Evolutionary conservation across 1,284 basidiomycete genomes (phyloP), one percentile per base, ranked within the genome.

Genomic region (Pseudomicrostroma phylloplanum): DNA sequence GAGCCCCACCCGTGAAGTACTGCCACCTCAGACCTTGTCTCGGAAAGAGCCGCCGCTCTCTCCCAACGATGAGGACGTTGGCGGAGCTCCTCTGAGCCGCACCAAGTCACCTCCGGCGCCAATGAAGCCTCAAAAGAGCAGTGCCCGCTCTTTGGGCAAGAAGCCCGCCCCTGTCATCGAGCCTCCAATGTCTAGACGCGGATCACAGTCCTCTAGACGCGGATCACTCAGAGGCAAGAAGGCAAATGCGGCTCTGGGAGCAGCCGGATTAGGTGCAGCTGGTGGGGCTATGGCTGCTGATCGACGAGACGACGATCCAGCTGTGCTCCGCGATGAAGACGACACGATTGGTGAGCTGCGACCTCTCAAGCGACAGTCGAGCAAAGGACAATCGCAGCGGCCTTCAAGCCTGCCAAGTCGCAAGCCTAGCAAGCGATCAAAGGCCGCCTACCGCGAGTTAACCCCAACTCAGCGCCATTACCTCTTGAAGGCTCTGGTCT

Each of bases 381-480:
- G 43, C 43, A 48, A 48, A 21, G 17, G 43, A 48, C 43, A 17
- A 12, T 17, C 30, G 30, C 30, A 36, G 30, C 30, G 30, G 3
- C 30, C 30, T 36, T 36, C 30, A 9, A 36, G 30, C 30, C 3
- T 36, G 30, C 46, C 46, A 48, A 48, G 46, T 48, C 46, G 46
- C 46, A 48, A 48, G n/a, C n/a, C 46, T 36, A 36, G 30, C 30
- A 36, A 36, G 30, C 30, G 30, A 9, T 36, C 30, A 36, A 36
- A 36, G 30, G 30, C 30, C 9, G 9, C 30, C 30, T 36, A 36
- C 9, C 30, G 30, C 30, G 30, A 61, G 9, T 65, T 78, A 11
- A 70, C 72, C n/a, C 67, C 76, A 7, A 60, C 68, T 17, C 75
- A 76, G 61, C 73, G 76, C 25, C 76, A 78, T 63, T 70, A 74